A percentile compares a stretch with the other conserved stretches of the same genome.
These are phyloP conservation scores for Paramecium biaurelia DNA, from an alignment of 73 alveolate species.

Conservation along the genomic window DNA sequence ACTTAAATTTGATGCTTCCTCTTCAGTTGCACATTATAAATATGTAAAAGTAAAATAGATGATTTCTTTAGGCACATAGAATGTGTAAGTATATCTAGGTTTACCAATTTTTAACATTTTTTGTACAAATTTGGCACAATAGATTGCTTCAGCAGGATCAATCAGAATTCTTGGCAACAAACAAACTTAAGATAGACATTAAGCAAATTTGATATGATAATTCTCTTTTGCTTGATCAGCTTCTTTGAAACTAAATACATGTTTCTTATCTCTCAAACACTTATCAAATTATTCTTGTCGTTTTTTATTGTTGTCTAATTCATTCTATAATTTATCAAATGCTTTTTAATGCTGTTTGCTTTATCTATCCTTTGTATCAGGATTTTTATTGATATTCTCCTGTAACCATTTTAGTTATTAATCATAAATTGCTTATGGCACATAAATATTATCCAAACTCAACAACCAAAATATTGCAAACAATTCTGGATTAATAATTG, in stretches of 20 bases:
- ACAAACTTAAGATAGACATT: neutral
- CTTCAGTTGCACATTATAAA: constrained; percentile 22
- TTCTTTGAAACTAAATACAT: neutral
- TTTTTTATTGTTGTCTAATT: constrained; percentile 20
- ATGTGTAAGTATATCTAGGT: neutral
- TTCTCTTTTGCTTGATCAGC: neutral
- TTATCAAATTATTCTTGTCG: constrained; percentile 28
- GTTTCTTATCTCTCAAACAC: neutral
- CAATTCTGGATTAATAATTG: neutral
- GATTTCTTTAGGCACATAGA: neutral
- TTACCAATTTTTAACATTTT: neutral
- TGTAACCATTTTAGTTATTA: neutral
- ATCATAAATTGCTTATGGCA: constrained; percentile 1
- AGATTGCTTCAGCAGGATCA: constrained; percentile 44
- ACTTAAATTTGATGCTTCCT: constrained; percentile 22
- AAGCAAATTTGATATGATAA: constrained; percentile 8
- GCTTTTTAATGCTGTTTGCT: constrained; percentile 19
- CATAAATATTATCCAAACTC: constrained; percentile 48
- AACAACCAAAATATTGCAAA: constrained; percentile 42
- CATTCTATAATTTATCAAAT: neutral
- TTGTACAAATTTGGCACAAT: constrained; percentile 40
- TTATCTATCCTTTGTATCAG: neutral
- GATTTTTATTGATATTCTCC: neutral
- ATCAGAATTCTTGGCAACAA: constrained; percentile 14
- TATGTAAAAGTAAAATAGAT: neutral